A percentile compares a stretch with the other conserved stretches of the same genome.
phyloP scores from a whole-genome alignment of 2,329 filamentous ascomycete species.

The Diaporthe capsici region DNA sequence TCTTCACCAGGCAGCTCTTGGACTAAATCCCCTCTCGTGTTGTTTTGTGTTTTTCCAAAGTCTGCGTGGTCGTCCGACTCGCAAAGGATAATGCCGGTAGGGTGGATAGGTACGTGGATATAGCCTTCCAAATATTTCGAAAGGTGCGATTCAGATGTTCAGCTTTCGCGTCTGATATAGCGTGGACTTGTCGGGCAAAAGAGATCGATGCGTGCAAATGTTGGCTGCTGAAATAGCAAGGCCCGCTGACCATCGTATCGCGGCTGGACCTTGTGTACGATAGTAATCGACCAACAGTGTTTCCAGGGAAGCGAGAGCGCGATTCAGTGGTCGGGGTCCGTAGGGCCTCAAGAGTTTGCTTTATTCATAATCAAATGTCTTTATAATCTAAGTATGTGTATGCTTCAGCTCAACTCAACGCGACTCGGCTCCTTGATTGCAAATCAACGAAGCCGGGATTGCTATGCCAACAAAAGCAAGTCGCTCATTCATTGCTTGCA shows the following conservation, averaged over 20 bases:
- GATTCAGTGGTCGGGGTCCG: no score
- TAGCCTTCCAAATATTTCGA: not conserved
- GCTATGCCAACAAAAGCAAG: conserved; percentile 13
- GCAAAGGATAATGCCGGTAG: not conserved
- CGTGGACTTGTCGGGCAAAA: not conserved
- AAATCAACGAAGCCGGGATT: not conserved
- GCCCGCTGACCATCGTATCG: not conserved
- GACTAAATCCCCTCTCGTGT: not conserved
- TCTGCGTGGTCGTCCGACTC: not conserved
- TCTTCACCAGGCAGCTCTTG: conserved; percentile 35
- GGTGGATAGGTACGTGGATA: not conserved
- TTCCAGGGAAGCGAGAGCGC: not conserved
- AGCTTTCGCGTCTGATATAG: no score
- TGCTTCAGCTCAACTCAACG: conserved; percentile 3
- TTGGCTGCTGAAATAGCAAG: not conserved
- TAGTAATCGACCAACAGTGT: not conserved
- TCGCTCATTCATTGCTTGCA: conserved; percentile 13
- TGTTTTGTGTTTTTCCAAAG: not conserved
- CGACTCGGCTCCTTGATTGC: not conserved
- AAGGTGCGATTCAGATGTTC: no score
- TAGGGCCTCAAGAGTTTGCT: not conserved
- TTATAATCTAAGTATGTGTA: conserved; percentile 24
- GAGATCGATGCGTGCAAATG: not conserved
- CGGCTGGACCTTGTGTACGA: not conserved
- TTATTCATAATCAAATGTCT: conserved; percentile 4